Conservation (phyloP, 805 yeast species). For the Candida tammaniensis region DNA sequence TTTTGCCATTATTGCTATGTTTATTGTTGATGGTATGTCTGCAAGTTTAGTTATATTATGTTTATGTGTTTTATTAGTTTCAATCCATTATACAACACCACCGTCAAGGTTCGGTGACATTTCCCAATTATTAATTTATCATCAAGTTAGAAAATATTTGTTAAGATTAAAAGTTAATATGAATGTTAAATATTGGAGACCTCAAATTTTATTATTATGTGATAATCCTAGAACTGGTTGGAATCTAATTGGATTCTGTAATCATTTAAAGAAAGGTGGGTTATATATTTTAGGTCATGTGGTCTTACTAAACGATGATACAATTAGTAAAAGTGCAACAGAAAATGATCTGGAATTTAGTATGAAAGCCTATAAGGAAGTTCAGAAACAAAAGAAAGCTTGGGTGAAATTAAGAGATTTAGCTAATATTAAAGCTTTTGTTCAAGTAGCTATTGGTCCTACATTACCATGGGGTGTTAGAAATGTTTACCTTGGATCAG, state of each 20-base stretch:
- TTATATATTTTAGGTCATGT: slow-evolving; percentile 91
- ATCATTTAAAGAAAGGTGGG: slow-evolving; percentile 94
- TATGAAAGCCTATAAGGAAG: slow-evolving; percentile 55
- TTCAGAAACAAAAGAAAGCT: slow-evolving; percentile 69
- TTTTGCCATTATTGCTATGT: slow-evolving; percentile 79
- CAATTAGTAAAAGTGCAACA: slow-evolving; percentile 11
- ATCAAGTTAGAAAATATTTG: slow-evolving; percentile 91
- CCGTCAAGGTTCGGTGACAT: slow-evolving; percentile 99
- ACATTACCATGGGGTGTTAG: slow-evolving; percentile 92
- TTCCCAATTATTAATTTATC: slow-evolving; percentile 90
- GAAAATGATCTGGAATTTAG: slow-evolving; percentile 49
- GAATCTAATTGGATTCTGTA: slow-evolving; percentile 90
- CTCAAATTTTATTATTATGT: slow-evolving; percentile 83
- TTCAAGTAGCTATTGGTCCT: slow-evolving; percentile 87
- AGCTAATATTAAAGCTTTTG: slow-evolving; percentile 83
- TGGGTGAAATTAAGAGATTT: slow-evolving; percentile 84
- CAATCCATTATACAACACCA: slow-evolving; percentile 88
- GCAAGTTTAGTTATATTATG: slow-evolving; percentile 74
- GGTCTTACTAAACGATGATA: slow-evolving; percentile 52
- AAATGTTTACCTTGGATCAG: slow-evolving; percentile 87
- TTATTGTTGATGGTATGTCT: slow-evolving; percentile 87
- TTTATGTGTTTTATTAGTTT: slow-evolving; percentile 61
- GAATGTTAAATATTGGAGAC: slow-evolving; percentile 98
- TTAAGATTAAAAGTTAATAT: slow-evolving; percentile 76
- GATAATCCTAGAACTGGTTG: slow-evolving; percentile 92